Evolutionary conservation across 768 basidiomycete species (phyloP).

Genomic region (Xerocomellus intermedius): DNA sequence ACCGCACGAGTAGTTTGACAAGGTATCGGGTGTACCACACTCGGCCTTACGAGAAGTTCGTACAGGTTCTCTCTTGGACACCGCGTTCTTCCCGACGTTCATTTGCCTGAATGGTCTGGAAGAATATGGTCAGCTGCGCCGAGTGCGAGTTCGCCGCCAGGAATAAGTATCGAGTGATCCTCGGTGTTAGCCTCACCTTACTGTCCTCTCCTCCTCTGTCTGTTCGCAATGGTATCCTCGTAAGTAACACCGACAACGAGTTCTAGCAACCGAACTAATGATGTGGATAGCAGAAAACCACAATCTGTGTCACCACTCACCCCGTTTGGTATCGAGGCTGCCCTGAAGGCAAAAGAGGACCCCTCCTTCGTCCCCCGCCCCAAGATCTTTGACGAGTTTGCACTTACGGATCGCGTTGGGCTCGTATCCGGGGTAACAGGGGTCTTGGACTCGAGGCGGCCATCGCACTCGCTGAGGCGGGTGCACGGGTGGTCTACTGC

Average conservation of each 20-base stretch:
- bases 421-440: constrained; percentile 61
- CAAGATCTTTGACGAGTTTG: constrained; percentile 60
- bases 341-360: constrained; percentile 43
- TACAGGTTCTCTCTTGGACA: too few relatives aligned
- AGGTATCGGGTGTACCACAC: too few relatives aligned
- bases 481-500: constrained; percentile 68
- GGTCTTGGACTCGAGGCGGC: constrained; percentile 87
- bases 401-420: constrained; percentile 53
- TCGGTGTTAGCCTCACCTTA: neutral
- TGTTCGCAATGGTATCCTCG: constrained; percentile 7
- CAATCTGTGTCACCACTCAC: constrained; percentile 54
- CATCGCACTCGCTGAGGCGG: constrained; percentile 68
- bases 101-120: too few relatives aligned
- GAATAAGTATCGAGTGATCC: neutral
- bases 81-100: too few relatives aligned
- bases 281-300: constrained; percentile 10
- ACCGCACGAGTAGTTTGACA: neutral
- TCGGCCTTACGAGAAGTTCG: too few relatives aligned
- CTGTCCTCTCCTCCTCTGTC: neutral
- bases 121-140: too few relatives aligned
- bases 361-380: constrained; percentile 34
- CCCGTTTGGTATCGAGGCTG: constrained; percentile 62
- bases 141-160: too few relatives aligned
- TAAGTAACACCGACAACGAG: neutral
- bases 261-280: neutral